Evolutionary conservation across 139 green algal genomes (phyloP).

Genomic region (Deuterostichococcus epilithicus): DNA sequence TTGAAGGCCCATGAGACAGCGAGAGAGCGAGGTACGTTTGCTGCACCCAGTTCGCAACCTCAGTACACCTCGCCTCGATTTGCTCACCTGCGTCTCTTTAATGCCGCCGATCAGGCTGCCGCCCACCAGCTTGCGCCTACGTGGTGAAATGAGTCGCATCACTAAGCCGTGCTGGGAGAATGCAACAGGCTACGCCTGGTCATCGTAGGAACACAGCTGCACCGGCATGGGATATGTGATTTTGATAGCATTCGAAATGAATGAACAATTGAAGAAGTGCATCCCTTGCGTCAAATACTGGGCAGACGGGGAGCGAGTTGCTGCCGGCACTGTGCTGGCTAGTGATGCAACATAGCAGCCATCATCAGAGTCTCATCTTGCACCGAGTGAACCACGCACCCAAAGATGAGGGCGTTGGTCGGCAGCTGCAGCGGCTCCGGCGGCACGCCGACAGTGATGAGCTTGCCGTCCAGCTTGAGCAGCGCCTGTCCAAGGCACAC

Average conservation of each 20-base stretch:
- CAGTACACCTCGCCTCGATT: constrained; percentile 65
- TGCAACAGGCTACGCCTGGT: too few relatives aligned
- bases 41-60: neutral
- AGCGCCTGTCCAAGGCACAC: constrained; percentile 7
- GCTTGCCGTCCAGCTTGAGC: constrained; percentile 38
- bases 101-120: constrained; percentile 67
- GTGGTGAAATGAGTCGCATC: neutral
- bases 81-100: constrained; percentile 75
- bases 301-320: too few relatives aligned
- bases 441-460: constrained; percentile 46
- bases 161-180: too few relatives aligned
- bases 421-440: constrained; percentile 21
- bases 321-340: too few relatives aligned
- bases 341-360: too few relatives aligned
- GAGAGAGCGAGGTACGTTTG: too few relatives aligned
- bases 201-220: too few relatives aligned
- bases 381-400: neutral
- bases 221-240: too few relatives aligned
- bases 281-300: too few relatives aligned
- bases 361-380: too few relatives aligned
- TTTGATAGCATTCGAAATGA: too few relatives aligned
- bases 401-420: constrained; percentile 11
- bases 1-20: neutral
- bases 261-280: too few relatives aligned
- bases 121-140: constrained; percentile 17